Percentiles rank a stretch among this genome's conserved stretches.
phyloP scores from a whole-genome alignment of 768 basidiomycete genomes.

The Gymnopilus dilepis region DNA sequence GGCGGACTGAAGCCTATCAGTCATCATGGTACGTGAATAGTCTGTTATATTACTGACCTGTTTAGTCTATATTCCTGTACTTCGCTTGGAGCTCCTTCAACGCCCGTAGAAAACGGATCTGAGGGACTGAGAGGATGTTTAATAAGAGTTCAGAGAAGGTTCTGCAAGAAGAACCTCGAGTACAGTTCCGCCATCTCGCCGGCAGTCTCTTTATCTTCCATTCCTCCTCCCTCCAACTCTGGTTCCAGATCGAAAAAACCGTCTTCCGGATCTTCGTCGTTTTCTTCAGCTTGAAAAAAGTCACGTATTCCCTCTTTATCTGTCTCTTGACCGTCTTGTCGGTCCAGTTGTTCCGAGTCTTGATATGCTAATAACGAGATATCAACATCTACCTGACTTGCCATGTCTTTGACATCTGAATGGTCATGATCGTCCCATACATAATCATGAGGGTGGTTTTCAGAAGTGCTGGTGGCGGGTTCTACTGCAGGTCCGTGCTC shows the following conservation, averaged over 20 bases:
- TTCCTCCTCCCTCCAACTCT: conserved; percentile 22
- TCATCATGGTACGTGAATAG: background rate
- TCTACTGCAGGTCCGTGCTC: conserved; percentile 16
- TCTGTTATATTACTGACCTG: conserved; percentile 13
- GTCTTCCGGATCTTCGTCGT: conserved; percentile 13
- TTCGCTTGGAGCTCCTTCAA: background rate
- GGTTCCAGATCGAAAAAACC: conserved; percentile 16
- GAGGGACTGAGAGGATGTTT: background rate
- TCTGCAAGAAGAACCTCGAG: background rate
- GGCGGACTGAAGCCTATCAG: conserved; percentile 17
- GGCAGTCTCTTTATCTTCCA: conserved; percentile 27
- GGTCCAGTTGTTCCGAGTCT: conserved; percentile 42
- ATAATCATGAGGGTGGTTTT: conserved; percentile 9
- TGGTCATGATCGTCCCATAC: background rate
- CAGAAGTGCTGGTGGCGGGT: conserved; percentile 12
- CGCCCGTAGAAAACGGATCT: conserved; percentile 7
- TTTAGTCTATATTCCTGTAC: conserved; percentile 16
- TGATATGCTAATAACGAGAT: conserved; percentile 55
- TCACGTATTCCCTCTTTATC: conserved; percentile 14
- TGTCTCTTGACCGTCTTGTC: conserved; percentile 28
- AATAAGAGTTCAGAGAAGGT: no score
- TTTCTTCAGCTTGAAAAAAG: conserved; percentile 1
- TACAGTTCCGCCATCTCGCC: conserved; percentile 3
- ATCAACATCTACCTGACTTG: conserved; percentile 52
- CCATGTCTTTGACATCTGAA: conserved; percentile 25